phyloP scores from a whole-genome alignment of 179 eudicot genomes.

The Silene noctiflora region DNA sequence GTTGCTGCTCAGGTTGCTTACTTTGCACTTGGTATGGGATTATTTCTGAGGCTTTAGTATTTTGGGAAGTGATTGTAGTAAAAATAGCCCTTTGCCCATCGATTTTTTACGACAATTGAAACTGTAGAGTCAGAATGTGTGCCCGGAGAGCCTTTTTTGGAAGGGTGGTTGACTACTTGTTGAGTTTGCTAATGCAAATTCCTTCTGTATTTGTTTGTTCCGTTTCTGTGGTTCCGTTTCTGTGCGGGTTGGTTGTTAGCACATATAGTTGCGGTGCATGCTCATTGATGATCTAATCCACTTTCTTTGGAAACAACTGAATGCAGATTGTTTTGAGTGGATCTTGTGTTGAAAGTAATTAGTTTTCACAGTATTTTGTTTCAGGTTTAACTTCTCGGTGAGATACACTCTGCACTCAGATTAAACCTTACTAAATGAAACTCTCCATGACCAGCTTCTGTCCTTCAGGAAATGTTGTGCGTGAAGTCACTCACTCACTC shows the following conservation, averaged over 20 bases:
- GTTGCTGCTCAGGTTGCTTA: conserved; percentile 77
- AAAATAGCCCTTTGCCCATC: neutral
- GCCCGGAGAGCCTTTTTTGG: neutral
- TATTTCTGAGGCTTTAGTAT: conserved; percentile 1
- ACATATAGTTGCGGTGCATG: neutral
- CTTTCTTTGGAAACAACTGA: neutral
- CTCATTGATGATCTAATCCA: neutral
- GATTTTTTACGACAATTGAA: too few species aligned
- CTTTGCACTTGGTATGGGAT: conserved; percentile 68
- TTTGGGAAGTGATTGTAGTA: neutral
- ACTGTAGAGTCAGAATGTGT: neutral
- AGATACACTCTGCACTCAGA: too few species aligned
- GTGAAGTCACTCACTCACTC: too few species aligned
- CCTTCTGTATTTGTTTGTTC: neutral
- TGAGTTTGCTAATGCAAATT: neutral
- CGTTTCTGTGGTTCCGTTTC: neutral
- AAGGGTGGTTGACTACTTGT: too few species aligned
- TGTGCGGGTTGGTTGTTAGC: neutral
- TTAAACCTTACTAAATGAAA: too few species aligned
- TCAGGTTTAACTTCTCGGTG: too few species aligned
- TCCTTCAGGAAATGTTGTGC: too few species aligned
- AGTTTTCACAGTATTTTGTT: neutral
- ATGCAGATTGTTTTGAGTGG: conserved; percentile 5
- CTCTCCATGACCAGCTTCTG: too few species aligned
- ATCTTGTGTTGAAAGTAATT: neutral